phyloP scores from a whole-genome alignment of 176 grass and related monocot species.

The Raddia guianensis region DNA sequence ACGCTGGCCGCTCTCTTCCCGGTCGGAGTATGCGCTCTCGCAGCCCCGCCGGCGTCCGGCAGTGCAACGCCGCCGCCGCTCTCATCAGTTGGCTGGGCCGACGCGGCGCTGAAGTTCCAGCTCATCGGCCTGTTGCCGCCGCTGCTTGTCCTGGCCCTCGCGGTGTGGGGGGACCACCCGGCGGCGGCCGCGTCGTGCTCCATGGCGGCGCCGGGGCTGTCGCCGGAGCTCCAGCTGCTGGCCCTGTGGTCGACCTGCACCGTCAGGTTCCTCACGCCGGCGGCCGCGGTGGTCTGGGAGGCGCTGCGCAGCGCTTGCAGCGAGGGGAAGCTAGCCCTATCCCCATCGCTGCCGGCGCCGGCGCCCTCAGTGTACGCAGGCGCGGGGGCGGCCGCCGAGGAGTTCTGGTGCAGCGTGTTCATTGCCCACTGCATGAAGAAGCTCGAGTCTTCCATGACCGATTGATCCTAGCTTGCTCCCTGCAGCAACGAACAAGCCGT shows the following conservation, averaged over 20 bases:
- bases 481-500: constrained; percentile 13
- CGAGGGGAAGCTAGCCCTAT: constrained; percentile 12
- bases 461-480: background rate
- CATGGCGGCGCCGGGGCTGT: constrained; percentile 39
- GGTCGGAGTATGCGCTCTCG: constrained; percentile 10
- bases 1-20: constrained; percentile 23
- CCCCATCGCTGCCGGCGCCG: background rate
- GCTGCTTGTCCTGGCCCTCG: constrained; percentile 12
- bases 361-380: background rate
- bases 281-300: background rate
- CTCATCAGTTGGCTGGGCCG: constrained; percentile 24
- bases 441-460: constrained; percentile 52
- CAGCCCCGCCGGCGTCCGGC: background rate
- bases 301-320: constrained; percentile 42
- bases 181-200: constrained; percentile 25
- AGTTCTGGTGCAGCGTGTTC: constrained; percentile 39
- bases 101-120: constrained; percentile 59
- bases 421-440: constrained; percentile 62
- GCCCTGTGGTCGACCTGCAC: constrained; percentile 44
- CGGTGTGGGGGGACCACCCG: constrained; percentile 44
- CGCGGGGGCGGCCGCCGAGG: background rate
- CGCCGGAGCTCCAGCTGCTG: constrained; percentile 52
- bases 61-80: background rate
- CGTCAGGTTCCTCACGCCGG: constrained; percentile 5
- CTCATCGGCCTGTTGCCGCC: constrained; percentile 33